Conservation (phyloP, 805 yeast species). For the Danielia reshetovae region DNA sequence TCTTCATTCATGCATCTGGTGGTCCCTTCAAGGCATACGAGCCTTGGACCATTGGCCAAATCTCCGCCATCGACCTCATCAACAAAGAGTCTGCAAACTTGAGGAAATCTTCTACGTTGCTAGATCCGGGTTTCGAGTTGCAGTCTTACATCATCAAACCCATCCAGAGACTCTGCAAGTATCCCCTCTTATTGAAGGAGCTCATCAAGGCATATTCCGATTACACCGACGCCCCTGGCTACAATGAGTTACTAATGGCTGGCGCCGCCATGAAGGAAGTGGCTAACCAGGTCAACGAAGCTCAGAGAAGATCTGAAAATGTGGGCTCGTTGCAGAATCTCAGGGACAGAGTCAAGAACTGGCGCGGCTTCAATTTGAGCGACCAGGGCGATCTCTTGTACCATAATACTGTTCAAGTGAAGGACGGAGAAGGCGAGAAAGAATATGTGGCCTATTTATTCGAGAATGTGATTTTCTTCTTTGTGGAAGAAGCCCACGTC, state of each 20-base stretch:
- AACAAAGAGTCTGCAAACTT: conserved; percentile 58
- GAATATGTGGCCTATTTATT: conserved; percentile 89
- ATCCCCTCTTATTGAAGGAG: conserved; percentile 79
- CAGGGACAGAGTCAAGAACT: conserved; percentile 72
- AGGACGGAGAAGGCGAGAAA: conserved; percentile 68
- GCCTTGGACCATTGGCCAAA: conserved; percentile 91
- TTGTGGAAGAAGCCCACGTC: conserved; percentile 25
- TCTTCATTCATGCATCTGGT: conserved; percentile 76
- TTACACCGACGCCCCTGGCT: conserved; percentile 21
- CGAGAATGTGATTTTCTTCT: conserved; percentile 57
- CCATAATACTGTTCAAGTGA: conserved; percentile 66
- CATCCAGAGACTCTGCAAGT: conserved; percentile 92
- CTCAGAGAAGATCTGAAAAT: conserved; percentile 89
- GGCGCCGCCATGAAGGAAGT: conserved; percentile 73
- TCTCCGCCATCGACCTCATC: conserved; percentile 80
- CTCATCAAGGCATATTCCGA: conserved; percentile 56
- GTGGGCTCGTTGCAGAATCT: conserved; percentile 64
- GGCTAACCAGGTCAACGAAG: conserved; percentile 86
- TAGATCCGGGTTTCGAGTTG: conserved; percentile 83
- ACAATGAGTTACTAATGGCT: conserved; percentile 69
- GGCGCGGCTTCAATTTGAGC: conserved; percentile 82
- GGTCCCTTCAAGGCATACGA: conserved; percentile 85
- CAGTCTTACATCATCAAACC: conserved; percentile 91
- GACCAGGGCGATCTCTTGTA: conserved; percentile 83
- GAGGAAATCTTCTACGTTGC: conserved; percentile 49